Percentiles rank a stretch among this genome's conserved stretches.
Conservation (phyloP, 768 basidiomycete genomes). For the Pleurotus platypus region DNA sequence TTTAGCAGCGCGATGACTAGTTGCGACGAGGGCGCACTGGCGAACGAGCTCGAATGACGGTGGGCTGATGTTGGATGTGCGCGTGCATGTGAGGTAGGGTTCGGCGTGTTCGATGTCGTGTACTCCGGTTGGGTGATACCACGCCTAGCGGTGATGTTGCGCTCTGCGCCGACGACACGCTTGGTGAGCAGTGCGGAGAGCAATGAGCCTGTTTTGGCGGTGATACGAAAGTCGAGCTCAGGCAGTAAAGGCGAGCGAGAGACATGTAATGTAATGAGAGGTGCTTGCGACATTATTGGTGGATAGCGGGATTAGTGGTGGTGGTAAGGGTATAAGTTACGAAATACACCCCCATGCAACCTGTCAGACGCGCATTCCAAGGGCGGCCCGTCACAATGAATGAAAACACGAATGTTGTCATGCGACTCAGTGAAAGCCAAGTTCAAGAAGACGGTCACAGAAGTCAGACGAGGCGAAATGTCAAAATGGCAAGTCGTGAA, state of each 20-base stretch:
- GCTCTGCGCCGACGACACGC: background rate
- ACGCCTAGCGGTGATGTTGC: conserved; percentile 7
- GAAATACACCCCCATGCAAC: background rate
- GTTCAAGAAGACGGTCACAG: too few species aligned
- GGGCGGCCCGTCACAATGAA: too few species aligned
- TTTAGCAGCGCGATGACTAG: conserved; percentile 19
- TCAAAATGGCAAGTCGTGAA: too few species aligned
- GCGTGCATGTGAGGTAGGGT: background rate
- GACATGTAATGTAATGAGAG: conserved; percentile 21
- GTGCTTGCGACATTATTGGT: conserved; percentile 13
- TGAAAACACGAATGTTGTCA: too few species aligned
- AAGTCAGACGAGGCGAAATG: too few species aligned
- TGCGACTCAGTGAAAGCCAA: too few species aligned
- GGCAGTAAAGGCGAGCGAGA: conserved; percentile 26
- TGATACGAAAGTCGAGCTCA: conserved; percentile 8
- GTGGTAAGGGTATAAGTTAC: background rate
- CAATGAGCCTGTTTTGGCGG: conserved; percentile 4
- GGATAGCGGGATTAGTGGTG: background rate
- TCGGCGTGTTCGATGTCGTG: background rate
- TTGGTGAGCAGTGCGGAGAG: conserved; percentile 5
- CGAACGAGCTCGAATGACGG: conserved; percentile 11
- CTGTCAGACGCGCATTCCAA: background rate
- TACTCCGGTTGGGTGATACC: background rate
- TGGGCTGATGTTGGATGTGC: conserved; percentile 19
- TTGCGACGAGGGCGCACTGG: conserved; percentile 1